A percentile compares a stretch with the other conserved stretches of the same genome.
These are phyloP conservation scores for Pseudophaeomoniella oleicola DNA, from an alignment of 2,329 filamentous ascomycete genomes.

Conservation along the genomic window DNA sequence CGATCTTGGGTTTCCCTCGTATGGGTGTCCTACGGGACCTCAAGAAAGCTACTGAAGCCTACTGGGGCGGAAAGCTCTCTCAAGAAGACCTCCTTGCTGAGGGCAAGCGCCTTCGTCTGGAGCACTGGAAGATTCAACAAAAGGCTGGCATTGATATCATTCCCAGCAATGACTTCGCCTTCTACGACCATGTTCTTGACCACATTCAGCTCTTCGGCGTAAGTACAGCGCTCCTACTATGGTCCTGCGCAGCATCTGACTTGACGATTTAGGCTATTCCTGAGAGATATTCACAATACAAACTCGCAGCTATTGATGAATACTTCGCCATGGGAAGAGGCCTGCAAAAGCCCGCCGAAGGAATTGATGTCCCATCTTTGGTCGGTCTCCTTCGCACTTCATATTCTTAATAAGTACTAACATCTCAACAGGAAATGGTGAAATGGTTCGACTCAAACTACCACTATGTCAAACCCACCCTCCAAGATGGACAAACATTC, in stretches of 20 bases:
- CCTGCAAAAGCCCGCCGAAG: slow-evolving; percentile 68
- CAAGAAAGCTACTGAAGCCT: slow-evolving; percentile 99
- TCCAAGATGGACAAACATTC: slow-evolving; percentile 95
- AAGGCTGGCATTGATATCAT: slow-evolving; percentile 94
- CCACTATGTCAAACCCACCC: slow-evolving; percentile 99
- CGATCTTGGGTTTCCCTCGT: slow-evolving; percentile 95
- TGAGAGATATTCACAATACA: slow-evolving; percentile 83
- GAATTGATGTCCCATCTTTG: slow-evolving; percentile 76
- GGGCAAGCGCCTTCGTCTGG: slow-evolving; percentile 90
- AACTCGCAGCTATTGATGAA: slow-evolving; percentile 77
- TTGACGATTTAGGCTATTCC: slow-evolving; percentile 55
- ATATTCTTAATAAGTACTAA: background rate
- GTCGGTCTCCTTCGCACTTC: too few species aligned
- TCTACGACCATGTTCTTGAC: slow-evolving; percentile 94
- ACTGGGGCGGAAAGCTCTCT: slow-evolving; percentile 89
- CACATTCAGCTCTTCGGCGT: slow-evolving; percentile 97
- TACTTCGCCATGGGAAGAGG: slow-evolving; percentile 99
- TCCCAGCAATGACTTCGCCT: slow-evolving; percentile 98
- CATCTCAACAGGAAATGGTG: slow-evolving; percentile 65
- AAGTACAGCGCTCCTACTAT: slow-evolving; percentile 26
- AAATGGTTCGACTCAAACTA: slow-evolving; percentile 99
- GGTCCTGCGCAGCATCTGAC: slow-evolving; percentile 10
- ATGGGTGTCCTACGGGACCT: slow-evolving; percentile 98
- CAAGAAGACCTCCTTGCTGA: slow-evolving; percentile 81
- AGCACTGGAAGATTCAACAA: slow-evolving; percentile 99